A percentile compares a stretch with the other conserved stretches of the same genome.
Evolutionary conservation across 495 filamentous ascomycete genomes (phyloP).

Genomic region (Chaetomium cochliodes): DNA sequence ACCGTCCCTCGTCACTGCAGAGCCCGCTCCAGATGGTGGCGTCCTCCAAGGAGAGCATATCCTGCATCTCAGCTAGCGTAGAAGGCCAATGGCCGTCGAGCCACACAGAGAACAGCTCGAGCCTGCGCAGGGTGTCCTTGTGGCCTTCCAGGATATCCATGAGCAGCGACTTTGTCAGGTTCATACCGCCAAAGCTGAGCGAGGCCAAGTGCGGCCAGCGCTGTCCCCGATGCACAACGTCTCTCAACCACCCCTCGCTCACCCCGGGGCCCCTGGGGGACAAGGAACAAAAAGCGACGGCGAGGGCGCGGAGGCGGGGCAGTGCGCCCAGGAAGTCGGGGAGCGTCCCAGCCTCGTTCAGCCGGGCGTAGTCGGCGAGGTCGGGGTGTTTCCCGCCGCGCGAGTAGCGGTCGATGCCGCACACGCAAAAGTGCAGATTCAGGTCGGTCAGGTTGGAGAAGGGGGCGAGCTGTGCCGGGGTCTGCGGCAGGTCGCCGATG

Average conservation of each 20-base stretch:
- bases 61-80: neutral
- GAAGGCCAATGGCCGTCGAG: neutral
- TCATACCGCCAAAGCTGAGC: neutral
- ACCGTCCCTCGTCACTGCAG: too few relatives aligned
- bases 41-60: neutral
- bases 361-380: neutral
- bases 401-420: neutral
- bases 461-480: neutral
- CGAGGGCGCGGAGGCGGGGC: neutral
- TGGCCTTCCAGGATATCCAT: slow-evolving; percentile 1
- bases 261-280: neutral
- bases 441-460: neutral
- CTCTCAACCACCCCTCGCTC: neutral
- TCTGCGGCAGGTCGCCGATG: neutral
- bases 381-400: neutral
- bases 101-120: neutral
- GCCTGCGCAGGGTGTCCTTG: neutral
- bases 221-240: neutral
- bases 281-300: slow-evolving; percentile 2
- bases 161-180: neutral
- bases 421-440: neutral
- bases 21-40: neutral
- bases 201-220: slow-evolving; percentile 1
- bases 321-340: slow-evolving; percentile 7
- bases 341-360: neutral